Conservation (phyloP, 116 monocot genomes). For the Dioscorea cayenensis region DNA sequence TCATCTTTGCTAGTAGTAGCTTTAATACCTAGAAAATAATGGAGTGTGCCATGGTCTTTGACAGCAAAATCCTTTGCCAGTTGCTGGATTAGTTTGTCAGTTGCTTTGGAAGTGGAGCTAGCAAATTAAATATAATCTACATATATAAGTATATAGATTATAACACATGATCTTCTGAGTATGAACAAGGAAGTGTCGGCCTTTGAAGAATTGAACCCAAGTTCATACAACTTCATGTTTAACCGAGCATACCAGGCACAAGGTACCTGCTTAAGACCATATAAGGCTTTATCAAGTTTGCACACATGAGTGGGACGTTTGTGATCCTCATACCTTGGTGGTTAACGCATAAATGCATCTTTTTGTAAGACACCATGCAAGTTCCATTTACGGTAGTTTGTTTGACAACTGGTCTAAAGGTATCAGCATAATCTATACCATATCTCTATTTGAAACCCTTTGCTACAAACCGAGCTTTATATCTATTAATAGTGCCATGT, state of each 20-base stretch:
- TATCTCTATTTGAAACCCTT: too few relatives aligned
- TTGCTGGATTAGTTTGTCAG: background rate
- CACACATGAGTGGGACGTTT: slow-evolving; percentile 4
- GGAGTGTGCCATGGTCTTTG: background rate
- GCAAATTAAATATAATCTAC: slow-evolving; percentile 9
- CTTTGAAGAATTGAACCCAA: background rate
- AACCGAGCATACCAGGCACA: background rate
- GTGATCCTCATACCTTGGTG: background rate
- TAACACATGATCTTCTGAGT: background rate
- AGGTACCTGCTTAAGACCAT: slow-evolving; percentile 7
- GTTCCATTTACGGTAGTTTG: too few relatives aligned
- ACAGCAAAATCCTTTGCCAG: background rate
- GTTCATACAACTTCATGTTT: background rate
- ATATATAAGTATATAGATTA: slow-evolving; percentile 5
- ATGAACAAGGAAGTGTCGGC: background rate
- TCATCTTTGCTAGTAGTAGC: background rate
- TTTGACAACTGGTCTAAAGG: too few relatives aligned
- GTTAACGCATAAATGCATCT: slow-evolving; percentile 4
- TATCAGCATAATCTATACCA: too few relatives aligned
- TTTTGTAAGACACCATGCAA: background rate
- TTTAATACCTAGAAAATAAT: background rate
- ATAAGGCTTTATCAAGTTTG: background rate
- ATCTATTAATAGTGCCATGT: too few relatives aligned
- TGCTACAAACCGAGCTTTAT: too few relatives aligned
- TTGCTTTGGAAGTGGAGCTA: background rate